Evolutionary conservation across 768 basidiomycete genomes (phyloP), one percentile per base, ranked within the genome.

Genomic region (Lactarius sanguifluus): DNA sequence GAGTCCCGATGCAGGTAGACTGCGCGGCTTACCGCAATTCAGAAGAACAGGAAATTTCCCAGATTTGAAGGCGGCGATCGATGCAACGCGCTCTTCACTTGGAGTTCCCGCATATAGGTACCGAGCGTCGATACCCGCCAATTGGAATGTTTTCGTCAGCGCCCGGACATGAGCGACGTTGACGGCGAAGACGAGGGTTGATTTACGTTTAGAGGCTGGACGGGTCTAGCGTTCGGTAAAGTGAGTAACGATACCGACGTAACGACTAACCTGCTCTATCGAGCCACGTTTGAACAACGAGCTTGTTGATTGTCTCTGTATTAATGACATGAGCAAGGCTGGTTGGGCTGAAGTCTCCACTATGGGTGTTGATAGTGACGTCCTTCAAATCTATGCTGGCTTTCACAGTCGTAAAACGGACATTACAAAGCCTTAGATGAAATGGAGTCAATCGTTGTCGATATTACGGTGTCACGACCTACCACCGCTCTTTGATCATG

Each of bases 401-500:
- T 64, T 84, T 82, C 36, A 97, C 91, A 5, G 88, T 84, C 2
- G 94, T 96, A 74, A 95, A 94, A 5, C 87, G 88, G 40, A 95
- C 88, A 57, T 88, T 86, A 68, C 92, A 93, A 36, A 98, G 83
- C 95, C 94, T 84, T 66, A 28, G 30, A 23, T 68, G 40, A 68
- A 56, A 63, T 32, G 52, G 64, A 64, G 32, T 57, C 30, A 34
- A 10, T 55, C n/a, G 4, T 52, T 15, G n/a, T 12, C 20, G 16
- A 32, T 15, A 50, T 18, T 18, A 43, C 5, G 3, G 30, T 23
- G 25, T 43, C 50, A 38, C 15, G 36, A 64, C 78, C 50, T 70
- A 89, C 95, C 96, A 98, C 75, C 92, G 84, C 61, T 94, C 94
- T 70, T 89, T 87, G 68, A 98, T 91, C 95, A 98, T 96, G 60